These are phyloP conservation scores for Russula sp. DNA, from an alignment of 768 basidiomycete genomes.

Conservation along the genomic window DNA sequence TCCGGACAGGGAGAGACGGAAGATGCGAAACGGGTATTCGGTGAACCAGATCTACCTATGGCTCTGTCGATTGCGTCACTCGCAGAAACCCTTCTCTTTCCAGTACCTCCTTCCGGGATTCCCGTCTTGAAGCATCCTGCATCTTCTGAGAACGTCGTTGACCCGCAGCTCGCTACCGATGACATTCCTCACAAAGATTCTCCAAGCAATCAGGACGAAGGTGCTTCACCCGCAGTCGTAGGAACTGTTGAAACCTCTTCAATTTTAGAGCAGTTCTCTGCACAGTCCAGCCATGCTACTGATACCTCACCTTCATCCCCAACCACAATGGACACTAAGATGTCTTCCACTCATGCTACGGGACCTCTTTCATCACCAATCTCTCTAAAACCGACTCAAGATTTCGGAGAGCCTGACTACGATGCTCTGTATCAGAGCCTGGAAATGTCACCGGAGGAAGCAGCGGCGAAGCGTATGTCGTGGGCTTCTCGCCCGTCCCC, in stretches of 20 bases:
- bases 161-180: neutral
- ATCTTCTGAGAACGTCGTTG: neutral
- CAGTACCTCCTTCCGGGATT: constrained; percentile 1
- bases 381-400: neutral
- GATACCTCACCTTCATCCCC: neutral
- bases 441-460: constrained; percentile 24
- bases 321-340: neutral
- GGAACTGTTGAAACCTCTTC: constrained; percentile 4
- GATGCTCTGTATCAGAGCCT: constrained; percentile 25
- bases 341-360: neutral
- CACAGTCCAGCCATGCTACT: neutral
- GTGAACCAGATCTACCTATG: neutral
- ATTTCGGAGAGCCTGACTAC: constrained; percentile 16
- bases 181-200: neutral
- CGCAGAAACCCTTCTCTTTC: constrained; percentile 7
- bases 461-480: constrained; percentile 26
- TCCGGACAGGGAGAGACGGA: neutral
- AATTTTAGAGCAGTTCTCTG: neutral
- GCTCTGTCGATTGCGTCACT: constrained; percentile 5
- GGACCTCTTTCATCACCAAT: constrained; percentile 7
- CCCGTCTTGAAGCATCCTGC: neutral
- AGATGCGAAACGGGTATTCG: neutral
- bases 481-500: constrained; percentile 14
- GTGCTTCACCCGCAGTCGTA: neutral
- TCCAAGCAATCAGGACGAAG: neutral